Conservation (phyloP, 352 stramenopile species). For the Phytophthora ohioensis region DNA sequence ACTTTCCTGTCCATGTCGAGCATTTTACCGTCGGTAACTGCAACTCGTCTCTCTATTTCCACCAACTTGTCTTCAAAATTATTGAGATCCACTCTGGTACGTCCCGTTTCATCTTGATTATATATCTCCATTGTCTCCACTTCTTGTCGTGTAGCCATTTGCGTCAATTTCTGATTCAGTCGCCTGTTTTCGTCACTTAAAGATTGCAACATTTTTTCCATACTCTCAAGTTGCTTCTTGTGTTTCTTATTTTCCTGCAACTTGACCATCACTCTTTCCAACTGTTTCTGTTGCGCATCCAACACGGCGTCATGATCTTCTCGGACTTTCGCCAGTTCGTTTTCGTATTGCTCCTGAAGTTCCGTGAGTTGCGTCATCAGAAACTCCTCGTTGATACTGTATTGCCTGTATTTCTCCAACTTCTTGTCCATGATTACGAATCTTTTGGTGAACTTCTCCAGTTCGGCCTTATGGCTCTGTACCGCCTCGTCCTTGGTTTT, state of each 20-base stretch:
- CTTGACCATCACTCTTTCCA: constrained; percentile 26
- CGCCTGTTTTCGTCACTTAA: constrained; percentile 24
- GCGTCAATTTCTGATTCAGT: constrained; percentile 13
- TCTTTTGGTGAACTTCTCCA: constrained; percentile 38
- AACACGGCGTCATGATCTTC: constrained; percentile 35
- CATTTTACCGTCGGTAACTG: constrained; percentile 12
- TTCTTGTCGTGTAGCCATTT: constrained; percentile 32
- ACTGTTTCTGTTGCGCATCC: constrained; percentile 33
- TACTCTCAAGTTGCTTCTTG: constrained; percentile 16
- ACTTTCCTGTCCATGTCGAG: constrained; percentile 17
- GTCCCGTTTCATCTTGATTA: constrained; percentile 25
- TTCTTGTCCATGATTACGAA: constrained; percentile 36
- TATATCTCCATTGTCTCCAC: constrained; percentile 24
- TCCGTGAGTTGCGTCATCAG: constrained; percentile 61
- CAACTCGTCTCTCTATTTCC: constrained; percentile 24
- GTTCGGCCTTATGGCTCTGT: constrained; percentile 4
- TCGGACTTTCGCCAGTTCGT: constrained; percentile 41
- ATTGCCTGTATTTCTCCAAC: constrained; percentile 21
- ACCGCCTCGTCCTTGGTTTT: constrained; percentile 23
- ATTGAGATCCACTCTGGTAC: constrained; percentile 26
- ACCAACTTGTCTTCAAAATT: constrained; percentile 28
- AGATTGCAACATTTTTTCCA: constrained; percentile 20
- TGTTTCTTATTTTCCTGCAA: constrained; percentile 22
- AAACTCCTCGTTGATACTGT: constrained; percentile 59
- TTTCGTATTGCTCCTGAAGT: constrained; percentile 63